Evolutionary conservation across 2,329 filamentous ascomycete species (phyloP), one percentile per base, ranked within the genome.

Genomic region (Orbilia ellipsospora): DNA sequence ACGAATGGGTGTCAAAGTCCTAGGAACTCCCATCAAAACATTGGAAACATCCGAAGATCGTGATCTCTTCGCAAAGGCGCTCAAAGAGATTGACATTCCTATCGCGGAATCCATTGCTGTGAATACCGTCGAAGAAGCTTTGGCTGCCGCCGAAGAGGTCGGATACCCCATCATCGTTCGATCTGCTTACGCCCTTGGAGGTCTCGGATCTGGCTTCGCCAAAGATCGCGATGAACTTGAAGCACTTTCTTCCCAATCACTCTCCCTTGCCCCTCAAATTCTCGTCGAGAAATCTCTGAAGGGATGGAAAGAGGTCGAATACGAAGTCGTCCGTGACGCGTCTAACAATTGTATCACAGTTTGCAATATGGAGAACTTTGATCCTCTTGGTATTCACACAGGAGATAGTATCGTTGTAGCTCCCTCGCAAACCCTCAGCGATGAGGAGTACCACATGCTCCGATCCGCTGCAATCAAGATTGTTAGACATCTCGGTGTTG

Each of bases 361-460:
- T 80, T 98, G 94, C 87, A 98, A 96, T 85, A 96, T 96, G 92
- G 93, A 96, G 84, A 98, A 98, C 87, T 98, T 98, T 80, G 95
- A 98, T 81, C 95, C 95, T 78, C 89, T 99, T 44, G 95, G 95
- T 81, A 96, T 97, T 67, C 95, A 99, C 84, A 99, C 95, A 55
- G 95, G 95, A 85, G 95, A 99, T 86, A 97, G 94, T 80, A 99
- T 99, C 80, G 95, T 99, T 77, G 94, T 98, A 75, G 95, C 95
- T 48, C 95, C 95, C 59, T 95, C 92, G 84, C 95, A 99, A 85
- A 99, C 95, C 23, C 86, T 99, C 81, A 96, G 92, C 81, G 95
- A 99, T 80, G 95, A 98, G 86, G 95, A 99, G 84, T 99, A 98
- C 83, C 94, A 99, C 86, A 98, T 99, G 95, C 92, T 99, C 80